Base-by-base conservation (phyloP, 1,139 yeast genomes). In the Protomyces inouyei region DNA sequence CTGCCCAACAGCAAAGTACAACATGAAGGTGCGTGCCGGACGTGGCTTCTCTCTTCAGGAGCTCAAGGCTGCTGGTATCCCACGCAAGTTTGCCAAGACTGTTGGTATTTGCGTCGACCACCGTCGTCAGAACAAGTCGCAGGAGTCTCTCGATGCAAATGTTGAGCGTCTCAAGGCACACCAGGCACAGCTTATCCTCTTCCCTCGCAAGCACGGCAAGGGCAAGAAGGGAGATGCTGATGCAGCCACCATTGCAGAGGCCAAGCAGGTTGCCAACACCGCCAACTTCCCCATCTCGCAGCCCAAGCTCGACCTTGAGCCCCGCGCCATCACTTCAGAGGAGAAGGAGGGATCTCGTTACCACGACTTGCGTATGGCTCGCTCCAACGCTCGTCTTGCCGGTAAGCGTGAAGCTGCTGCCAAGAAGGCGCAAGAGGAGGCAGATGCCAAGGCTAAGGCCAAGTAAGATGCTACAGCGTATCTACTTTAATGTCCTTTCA, bases 21-120 rank as follows among this genome's bases (percentile, higher is more conserved):
- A 93, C 96, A 90, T 97, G 87, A 93, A 92, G 84, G 91, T 92
- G 75, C 91, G 98, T 86, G 96, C 97, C 77, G 98, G 98, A 82
- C 92, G 95, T 84, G 98, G 98, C 80, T 93, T 93, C 90, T 85
- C 98, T 75, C 85, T 92, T 75, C 95, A 95, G 79, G 98, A 93
- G 86, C 82, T 95, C 78, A 93, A 93, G 72, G 97, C 97, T 79
- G 98, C 90, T 78, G 97, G 97, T 77, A 85, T 90, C 77, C 82
- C 95, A 77, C 85, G 95, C 76, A 88, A 91, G 80, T 89, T 90
- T 83, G 98, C 98, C 78, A 90, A 96, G 86, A 87, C 98, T 78
- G 82, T 93, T 77, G 98, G 98, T 81, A 89, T 93, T 77, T 89
- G 98, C 75, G 98, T 93, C 77, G 98, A 93, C 85, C 96, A 89